Conservation (phyloP, 768 basidiomycete species). For the Sporobolomyces roseus region DNA sequence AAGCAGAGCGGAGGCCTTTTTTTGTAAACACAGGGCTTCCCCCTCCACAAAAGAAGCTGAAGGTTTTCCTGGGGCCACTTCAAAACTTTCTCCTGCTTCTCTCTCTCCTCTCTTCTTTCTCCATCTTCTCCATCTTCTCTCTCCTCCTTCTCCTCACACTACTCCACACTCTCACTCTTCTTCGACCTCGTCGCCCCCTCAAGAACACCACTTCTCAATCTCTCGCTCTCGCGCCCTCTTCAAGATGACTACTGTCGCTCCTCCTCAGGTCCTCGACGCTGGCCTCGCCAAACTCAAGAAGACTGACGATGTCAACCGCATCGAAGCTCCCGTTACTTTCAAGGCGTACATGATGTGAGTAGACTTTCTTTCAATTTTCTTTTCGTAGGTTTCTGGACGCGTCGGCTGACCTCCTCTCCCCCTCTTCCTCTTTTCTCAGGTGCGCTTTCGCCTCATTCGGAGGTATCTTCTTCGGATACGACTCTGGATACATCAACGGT, state of each 20-base stretch:
- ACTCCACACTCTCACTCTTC: neutral
- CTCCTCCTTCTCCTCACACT: neutral
- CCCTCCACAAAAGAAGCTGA: neutral
- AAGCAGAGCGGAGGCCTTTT: no score
- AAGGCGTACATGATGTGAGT: slow-evolving; percentile 45
- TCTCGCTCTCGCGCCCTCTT: slow-evolving; percentile 7
- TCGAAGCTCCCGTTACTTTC: slow-evolving; percentile 52
- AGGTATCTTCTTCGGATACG: slow-evolving; percentile 56
- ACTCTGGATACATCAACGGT: slow-evolving; percentile 79
- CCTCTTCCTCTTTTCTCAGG: slow-evolving; percentile 42
- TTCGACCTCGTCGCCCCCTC: neutral
- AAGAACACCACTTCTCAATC: no score
- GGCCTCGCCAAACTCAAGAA: slow-evolving; percentile 18
- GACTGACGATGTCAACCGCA: slow-evolving; percentile 36
- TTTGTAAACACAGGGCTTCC: slow-evolving; percentile 3
- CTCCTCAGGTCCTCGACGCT: slow-evolving; percentile 18
- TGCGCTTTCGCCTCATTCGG: slow-evolving; percentile 48
- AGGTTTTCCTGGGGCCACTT: slow-evolving; percentile 5
- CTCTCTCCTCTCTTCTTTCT: slow-evolving; percentile 4
- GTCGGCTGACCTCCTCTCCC: slow-evolving; percentile 13
- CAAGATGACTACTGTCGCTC: neutral
- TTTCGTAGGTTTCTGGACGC: no score
- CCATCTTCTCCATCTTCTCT: neutral
- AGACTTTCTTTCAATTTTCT: neutral
- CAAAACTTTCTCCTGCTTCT: neutral